Conservation (phyloP, 1,284 basidiomycete genomes). For the Cryptococcus deneoformans region DNA sequence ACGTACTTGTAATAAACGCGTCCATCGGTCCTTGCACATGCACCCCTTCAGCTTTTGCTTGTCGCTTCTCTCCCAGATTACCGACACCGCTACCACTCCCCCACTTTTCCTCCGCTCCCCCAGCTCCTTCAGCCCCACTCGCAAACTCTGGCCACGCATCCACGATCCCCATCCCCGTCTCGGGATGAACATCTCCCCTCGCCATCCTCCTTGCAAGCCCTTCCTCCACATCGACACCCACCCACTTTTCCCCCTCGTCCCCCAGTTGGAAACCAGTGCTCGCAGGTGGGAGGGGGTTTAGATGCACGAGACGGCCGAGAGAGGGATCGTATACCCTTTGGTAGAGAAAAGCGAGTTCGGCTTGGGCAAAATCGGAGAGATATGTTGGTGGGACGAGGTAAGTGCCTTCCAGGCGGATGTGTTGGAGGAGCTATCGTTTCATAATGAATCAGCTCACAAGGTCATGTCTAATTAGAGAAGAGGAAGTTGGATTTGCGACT, state of each 20-base stretch:
- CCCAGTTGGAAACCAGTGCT: constrained; percentile 50
- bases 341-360: constrained; percentile 91
- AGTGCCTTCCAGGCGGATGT: constrained; percentile 78
- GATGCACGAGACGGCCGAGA: constrained; percentile 62
- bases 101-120: no score
- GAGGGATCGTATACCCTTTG: constrained; percentile 88
- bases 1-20: constrained; percentile 38
- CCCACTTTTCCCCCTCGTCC: constrained; percentile 63
- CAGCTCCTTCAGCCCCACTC: not conserved
- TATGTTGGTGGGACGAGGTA: constrained; percentile 69
- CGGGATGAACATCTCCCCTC: constrained; percentile 72
- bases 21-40: constrained; percentile 30
- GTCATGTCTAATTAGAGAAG: not conserved
- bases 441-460: constrained; percentile 8
- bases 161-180: constrained; percentile 65
- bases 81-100: not conserved
- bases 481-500: no score
- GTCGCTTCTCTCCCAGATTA: not conserved
- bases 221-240: constrained; percentile 58
- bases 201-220: constrained; percentile 60
- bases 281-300: constrained; percentile 57
- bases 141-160: constrained; percentile 70
- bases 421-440: constrained; percentile 57
- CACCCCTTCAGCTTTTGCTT: no score
- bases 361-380: constrained; percentile 62